phyloP scores from a whole-genome alignment of 163 green algal genomes.

The Scenedesmus sp. region DNA sequence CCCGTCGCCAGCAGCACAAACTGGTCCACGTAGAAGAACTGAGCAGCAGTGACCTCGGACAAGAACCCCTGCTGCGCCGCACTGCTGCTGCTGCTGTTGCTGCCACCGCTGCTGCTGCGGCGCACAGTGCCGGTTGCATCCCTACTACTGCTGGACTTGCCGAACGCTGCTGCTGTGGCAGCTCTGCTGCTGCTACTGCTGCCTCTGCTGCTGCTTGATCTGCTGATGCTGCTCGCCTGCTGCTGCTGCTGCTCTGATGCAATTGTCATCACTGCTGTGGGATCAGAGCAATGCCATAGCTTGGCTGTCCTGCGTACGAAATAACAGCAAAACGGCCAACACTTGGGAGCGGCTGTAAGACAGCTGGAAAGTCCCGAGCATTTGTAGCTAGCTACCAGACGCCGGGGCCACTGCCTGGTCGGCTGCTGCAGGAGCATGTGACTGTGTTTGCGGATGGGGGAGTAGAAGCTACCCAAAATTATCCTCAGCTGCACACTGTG shows the following conservation, averaged over 20 bases:
- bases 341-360: too few species aligned
- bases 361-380: too few species aligned
- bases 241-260: neutral
- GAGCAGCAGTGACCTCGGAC: slow-evolving; percentile 57
- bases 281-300: slow-evolving; percentile 55
- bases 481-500: too few species aligned
- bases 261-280: slow-evolving; percentile 4
- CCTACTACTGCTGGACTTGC: slow-evolving; percentile 10
- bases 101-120: neutral
- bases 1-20: slow-evolving; percentile 66
- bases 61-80: neutral
- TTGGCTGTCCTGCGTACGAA: slow-evolving; percentile 58
- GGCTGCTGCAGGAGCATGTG: too few species aligned
- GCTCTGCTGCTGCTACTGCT: slow-evolving; percentile 50
- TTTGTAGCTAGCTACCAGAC: too few species aligned
- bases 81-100: slow-evolving; percentile 35
- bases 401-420: too few species aligned
- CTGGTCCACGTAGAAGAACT: slow-evolving; percentile 71
- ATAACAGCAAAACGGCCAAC: neutral
- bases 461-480: too few species aligned
- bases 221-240: slow-evolving; percentile 1
- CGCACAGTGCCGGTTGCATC: neutral
- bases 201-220: slow-evolving; percentile 50
- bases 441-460: too few species aligned
- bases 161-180: neutral